Evolutionary conservation across 805 yeast genomes (phyloP), one percentile per base, ranked within the genome.

Genomic region (Cyberlindnera sargentensis): DNA sequence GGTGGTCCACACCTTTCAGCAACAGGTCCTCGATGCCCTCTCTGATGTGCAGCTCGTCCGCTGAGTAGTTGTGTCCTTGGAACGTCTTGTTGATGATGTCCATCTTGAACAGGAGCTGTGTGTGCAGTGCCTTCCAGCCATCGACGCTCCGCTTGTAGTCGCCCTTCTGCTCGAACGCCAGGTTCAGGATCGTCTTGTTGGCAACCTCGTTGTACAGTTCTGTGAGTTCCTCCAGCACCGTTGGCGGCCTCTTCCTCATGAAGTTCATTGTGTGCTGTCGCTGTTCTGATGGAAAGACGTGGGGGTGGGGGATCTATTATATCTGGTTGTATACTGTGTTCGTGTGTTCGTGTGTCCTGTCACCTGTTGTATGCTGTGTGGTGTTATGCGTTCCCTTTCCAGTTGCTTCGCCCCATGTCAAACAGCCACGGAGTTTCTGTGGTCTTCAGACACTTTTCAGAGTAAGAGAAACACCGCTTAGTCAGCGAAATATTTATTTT

Each of bases 61-160:
- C 68, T 0, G 73, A 54, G 44, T 53, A 75, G 41, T 47, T 44
- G 42, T 53, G 47, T 51, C 62, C 47, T 29, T 57, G 56, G 55
- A 57, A 59, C 47, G 61, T 60, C 42, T 74, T 64, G 55, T 82
- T 72, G 51, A 83, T 51, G 42, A 59, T 47, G 23, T 80, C 85
- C 36, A 82, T 62, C 51, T 76, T 76, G 56, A 67, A 75, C 39
- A 77, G 67, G 3, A 80, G 68, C 39, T 75, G 72, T 2, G 84
- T 78, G 48, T 80, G 86, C n/a, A 84, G 62, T 2, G 79, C 67
- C 50, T 79, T 82, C 90, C 91, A 83, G 3, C 90, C 90, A 46
- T 73, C 76, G 23, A 82, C 62, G 3, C 89, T 84, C 15, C 73
- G 76, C 40, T 69, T 73, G 37, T 70, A 60, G 23, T 73, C 69